Evolutionary conservation across 1,139 yeast species (phyloP), one percentile per base, ranked within the genome.

Genomic region (Wickerhamiella pararugosa): DNA sequence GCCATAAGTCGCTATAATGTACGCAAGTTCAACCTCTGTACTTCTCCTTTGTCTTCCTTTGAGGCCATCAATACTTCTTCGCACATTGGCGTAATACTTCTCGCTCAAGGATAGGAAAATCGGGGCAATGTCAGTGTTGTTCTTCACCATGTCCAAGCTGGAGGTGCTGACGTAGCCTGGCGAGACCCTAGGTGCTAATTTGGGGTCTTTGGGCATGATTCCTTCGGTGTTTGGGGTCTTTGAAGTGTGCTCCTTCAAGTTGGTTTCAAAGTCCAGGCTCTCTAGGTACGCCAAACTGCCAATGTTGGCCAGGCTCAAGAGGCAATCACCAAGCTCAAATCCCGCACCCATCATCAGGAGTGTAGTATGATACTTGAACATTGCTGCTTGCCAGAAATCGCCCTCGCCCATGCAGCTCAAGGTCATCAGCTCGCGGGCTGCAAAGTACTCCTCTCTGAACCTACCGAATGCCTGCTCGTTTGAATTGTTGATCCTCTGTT

Each of bases 1-100:
- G 0, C 94, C 93, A 55, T 83, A 87, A 0, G 84, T 76, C 0
- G 94, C 75, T 54, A 84, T 65, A 0, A 94, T 94, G 29, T 79
- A 74, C 2, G 81, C 76, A 49, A 82, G 84, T 5, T 69, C 67
- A 7, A 71, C 67, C 10, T 66, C 63, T 5, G 63, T 61, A 30
- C 67, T 68, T 21, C 71, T 60, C 33, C 69, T 61, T 31, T 62
- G 62, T 25, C 54, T 56, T 36, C 66, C 61, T 2, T 78, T 75
- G 6, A 75, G 56, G 32, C 66, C 62, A 48, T 72, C 74, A 4
- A 79, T 69, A 36, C 73, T 72, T 32, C 65, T 66, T 29, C 78
- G 59, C 27, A 79, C 78, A 29, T 46, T 46, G 4, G 37, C 33
- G 7, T 44, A 50, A 21, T 48, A 44, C 25, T 40, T 38, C 32